Percentiles rank a stretch among this genome's conserved stretches.
Evolutionary conservation across 2,329 filamentous ascomycete species (phyloP).

Genomic region (Ciborinia camelliae): DNA sequence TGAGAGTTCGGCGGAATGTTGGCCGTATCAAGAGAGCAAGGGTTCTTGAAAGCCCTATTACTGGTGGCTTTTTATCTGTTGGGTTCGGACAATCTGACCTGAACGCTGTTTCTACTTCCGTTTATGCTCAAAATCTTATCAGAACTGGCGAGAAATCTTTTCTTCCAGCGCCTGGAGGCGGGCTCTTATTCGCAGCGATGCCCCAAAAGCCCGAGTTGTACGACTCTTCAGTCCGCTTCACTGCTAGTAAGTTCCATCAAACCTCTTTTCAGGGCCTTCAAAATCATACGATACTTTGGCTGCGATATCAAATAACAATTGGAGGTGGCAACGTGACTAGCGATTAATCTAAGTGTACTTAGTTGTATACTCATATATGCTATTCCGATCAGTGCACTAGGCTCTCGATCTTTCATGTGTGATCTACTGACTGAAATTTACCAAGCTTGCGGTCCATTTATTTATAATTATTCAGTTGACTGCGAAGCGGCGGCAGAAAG

Average conservation of each 20-base stretch:
- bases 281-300: not conserved
- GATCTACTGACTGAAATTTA: not conserved
- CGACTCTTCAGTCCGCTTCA: not conserved
- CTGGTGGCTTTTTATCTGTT: constrained; percentile 28
- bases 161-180: not conserved
- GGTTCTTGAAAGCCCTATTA: constrained; percentile 24
- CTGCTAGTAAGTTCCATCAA: not conserved
- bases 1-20: constrained; percentile 20
- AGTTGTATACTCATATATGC: too few relatives aligned
- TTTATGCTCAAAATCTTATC: constrained; percentile 9
- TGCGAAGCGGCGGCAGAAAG: too few relatives aligned
- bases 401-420: not conserved
- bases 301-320: not conserved
- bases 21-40: constrained; percentile 28
- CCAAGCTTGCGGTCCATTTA: too few relatives aligned
- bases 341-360: too few relatives aligned
- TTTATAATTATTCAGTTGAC: too few relatives aligned
- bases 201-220: not conserved
- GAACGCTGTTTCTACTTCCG: constrained; percentile 9
- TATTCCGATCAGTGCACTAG: too few relatives aligned
- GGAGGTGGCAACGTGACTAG: too few relatives aligned
- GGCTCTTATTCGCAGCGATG: not conserved
- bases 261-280: not conserved
- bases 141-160: not conserved
- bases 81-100: constrained; percentile 23